These are phyloP conservation scores for Graphilbum sp. DNA, from an alignment of 2,329 filamentous ascomycete species.

Conservation along the genomic window DNA sequence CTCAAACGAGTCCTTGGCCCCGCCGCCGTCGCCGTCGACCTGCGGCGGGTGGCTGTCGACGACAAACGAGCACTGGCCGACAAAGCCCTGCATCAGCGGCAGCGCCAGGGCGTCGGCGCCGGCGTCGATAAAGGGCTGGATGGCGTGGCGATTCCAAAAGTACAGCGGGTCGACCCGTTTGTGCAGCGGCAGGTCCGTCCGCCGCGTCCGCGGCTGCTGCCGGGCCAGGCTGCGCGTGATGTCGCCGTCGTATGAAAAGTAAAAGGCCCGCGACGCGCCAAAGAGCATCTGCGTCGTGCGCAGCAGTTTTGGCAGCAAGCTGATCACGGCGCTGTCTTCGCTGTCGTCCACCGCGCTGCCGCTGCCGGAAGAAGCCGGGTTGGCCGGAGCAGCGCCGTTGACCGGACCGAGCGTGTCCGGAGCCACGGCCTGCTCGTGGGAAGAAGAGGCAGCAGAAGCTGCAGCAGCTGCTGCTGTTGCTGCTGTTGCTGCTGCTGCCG, in stretches of 20 bases:
- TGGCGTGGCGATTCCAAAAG: constrained; percentile 80
- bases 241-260: constrained; percentile 89
- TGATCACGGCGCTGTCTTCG: constrained; percentile 23
- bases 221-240: constrained; percentile 52
- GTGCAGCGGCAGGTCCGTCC: constrained; percentile 40
- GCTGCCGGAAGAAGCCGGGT: neutral
- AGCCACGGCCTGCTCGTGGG: no score
- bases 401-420: no score
- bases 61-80: constrained; percentile 71
- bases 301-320: constrained; percentile 67
- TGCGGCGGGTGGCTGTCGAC: constrained; percentile 47
- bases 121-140: constrained; percentile 57
- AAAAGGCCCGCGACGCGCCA: constrained; percentile 69
- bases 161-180: constrained; percentile 59
- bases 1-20: constrained; percentile 25
- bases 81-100: constrained; percentile 84
- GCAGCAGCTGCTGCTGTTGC: neutral
- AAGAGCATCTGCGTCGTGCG: constrained; percentile 75
- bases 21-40: constrained; percentile 23
- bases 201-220: constrained; percentile 17
- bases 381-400: constrained; percentile 8
- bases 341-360: constrained; percentile 10
- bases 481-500: constrained; percentile 13
- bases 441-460: no score
- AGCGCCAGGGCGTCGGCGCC: constrained; percentile 56